Evolutionary conservation across 371 early-diverging fungal genomes (phyloP), one percentile per base, ranked within the genome.

Genomic region (Mortierella sp.): DNA sequence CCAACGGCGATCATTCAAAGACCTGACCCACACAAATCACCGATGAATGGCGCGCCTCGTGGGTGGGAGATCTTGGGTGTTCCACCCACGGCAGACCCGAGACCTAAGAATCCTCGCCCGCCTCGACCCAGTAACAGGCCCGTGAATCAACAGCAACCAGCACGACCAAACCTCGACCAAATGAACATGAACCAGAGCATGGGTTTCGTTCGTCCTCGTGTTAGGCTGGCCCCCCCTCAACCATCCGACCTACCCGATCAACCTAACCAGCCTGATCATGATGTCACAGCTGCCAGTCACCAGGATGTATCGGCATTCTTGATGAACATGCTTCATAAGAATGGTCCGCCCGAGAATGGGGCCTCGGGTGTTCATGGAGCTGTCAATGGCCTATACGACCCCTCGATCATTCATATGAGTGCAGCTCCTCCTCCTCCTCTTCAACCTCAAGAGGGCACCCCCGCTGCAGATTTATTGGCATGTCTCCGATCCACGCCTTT

Each of bases 31-130:
- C 53, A 53, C 41, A 64, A 79, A 58, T 38, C 68, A 4, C 58
- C 60, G 12, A 61, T 28, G 23, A 69, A 65, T 43, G 21, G 76
- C 65, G 59, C 71, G 31, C 78, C 67, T 50, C 51, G 50, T n/a
- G 63, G 73, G 6, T 76, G 78, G 78, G 78, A 76, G 1, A 70
- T 76, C 31, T n/a, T 76, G 28, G 78, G 78, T 31, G 66, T 69
- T 23, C 38, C 52, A 2, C 67, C 78, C 0, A 24, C 63, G 2
- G 30, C 58, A 1, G 66, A 64, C 27, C 69, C 61, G n/a, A 53
- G 58, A 31, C 59, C 58, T 16, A 66, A 62, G 55, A 65, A 58
- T 54, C 64, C 54, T 12, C 50, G 59, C 39, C 53, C 27, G 47
- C 18, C 13, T 14, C 10, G 7, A 10, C 34, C 34, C 34, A 28